phyloP scores from a whole-genome alignment of 495 filamentous ascomycete species.

The Talaromyces trachyspermus region DNA sequence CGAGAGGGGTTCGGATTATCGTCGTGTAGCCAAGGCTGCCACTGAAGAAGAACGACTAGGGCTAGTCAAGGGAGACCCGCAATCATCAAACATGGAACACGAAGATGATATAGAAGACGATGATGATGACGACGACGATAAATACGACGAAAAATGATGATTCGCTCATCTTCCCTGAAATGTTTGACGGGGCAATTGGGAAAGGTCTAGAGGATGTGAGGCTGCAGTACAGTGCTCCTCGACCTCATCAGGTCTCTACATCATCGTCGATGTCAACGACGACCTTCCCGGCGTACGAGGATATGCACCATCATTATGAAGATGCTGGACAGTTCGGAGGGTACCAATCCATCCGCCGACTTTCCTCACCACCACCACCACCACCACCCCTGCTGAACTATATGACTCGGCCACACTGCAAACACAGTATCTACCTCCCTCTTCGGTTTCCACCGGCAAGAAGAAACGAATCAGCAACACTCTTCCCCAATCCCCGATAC shows the following conservation, averaged over 20 bases:
- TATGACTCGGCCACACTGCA: not conserved
- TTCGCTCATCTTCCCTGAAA: conserved; percentile 15
- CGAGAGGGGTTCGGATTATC: conserved; percentile 19
- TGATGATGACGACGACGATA: conserved; percentile 22
- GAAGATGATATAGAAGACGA: conserved; percentile 19
- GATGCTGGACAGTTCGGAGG: not conserved
- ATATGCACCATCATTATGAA: conserved; percentile 15
- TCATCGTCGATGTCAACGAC: conserved; percentile 27
- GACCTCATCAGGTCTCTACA: conserved; percentile 19
- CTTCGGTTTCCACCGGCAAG: not conserved
- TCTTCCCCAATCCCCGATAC: conserved; percentile 25
- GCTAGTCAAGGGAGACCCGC: conserved; percentile 68
- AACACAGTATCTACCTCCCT: not conserved
- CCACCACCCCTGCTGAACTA: not conserved
- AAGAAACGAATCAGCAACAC: conserved; percentile 13
- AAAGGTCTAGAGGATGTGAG: conserved; percentile 4
- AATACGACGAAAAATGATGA: conserved; percentile 27
- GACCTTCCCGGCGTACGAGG: conserved; percentile 28
- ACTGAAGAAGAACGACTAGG: conserved; percentile 89
- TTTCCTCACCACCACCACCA: conserved; percentile 4
- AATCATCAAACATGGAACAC: conserved; percentile 18
- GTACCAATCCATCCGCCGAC: conserved; percentile 4
- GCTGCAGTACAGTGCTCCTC: conserved; percentile 12
- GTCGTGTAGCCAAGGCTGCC: conserved; percentile 33
- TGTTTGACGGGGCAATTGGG: conserved; percentile 15